Evolutionary conservation across 1,139 yeast genomes (phyloP), one percentile per base, ranked within the genome.

Genomic region (Blastobotrys malaysiensis): DNA sequence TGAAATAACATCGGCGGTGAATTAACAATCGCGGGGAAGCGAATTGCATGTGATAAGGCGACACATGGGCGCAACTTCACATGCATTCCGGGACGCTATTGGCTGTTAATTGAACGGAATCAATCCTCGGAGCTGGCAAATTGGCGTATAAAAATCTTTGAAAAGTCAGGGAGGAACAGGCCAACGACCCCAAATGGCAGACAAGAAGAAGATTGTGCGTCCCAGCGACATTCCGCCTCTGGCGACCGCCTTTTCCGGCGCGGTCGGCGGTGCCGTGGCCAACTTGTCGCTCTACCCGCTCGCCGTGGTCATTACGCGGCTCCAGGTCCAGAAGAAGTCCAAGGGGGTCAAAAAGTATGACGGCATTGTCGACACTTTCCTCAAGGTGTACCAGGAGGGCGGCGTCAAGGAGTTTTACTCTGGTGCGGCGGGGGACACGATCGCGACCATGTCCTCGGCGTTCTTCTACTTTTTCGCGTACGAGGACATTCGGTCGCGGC

Each of bases 401-500:
- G 95, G 95, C 1, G 56, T 84, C 16, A 64, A 73, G 49, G 68
- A 62, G 20, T 77, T 89, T 60, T 90, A 89, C 71, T 84, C 87
- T 68, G 97, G 97, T n/a, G 69, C 68, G 1, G 60, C 61, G 5
- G 65, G 65, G 47, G 71, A 68, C 52, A 59, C 68, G 4, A 55
- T 66, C 0, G 70, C 72, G 7, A 66, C 70, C 19, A 59, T 65
- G 57, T 56, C 65, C 22, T 69, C 69, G 46, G 68, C 72, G 21
- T 69, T 69, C 53, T 62, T 69, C 49, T 68, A 89, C 86, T 65
- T 77, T 84, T 57, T 93, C 91, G 55, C 96, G 88, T 59, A 88
- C 85, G 69, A 79, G 83, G 69, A 86, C 82, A 90, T 53, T 90
- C 95, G 67, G 84, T 87, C 77, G 78, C 91, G 77, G 88, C 95